Percentiles rank a stretch among this genome's conserved stretches.
Conservation (phyloP, 2,329 filamentous ascomycete species). For the Lasiodiplodia gonubiensis region DNA sequence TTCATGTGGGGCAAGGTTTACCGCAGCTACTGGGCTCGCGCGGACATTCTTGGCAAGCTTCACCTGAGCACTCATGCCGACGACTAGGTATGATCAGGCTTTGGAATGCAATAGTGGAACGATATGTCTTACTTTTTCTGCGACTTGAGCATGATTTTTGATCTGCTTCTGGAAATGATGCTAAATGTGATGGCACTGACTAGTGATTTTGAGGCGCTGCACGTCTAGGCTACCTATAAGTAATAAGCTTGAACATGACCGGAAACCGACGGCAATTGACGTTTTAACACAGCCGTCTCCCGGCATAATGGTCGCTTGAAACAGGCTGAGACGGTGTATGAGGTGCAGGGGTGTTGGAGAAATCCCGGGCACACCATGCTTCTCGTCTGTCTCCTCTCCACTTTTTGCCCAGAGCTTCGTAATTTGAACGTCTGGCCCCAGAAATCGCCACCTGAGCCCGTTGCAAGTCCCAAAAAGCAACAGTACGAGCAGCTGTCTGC, state of each 20-base stretch:
- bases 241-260: background rate
- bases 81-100: background rate
- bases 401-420: background rate
- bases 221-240: background rate
- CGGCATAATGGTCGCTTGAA: background rate
- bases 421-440: background rate
- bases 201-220: background rate
- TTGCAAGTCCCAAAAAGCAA: background rate
- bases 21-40: conserved; percentile 43
- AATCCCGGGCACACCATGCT: background rate
- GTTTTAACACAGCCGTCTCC: background rate
- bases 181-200: background rate
- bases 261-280: background rate
- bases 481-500: background rate
- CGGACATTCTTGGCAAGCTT: conserved; percentile 42
- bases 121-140: background rate
- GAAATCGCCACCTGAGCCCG: background rate
- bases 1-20: conserved; percentile 45
- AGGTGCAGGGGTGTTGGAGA: background rate
- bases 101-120: background rate
- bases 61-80: conserved; percentile 32
- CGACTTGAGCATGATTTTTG: background rate
- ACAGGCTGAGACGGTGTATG: background rate
- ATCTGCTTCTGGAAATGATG: background rate
- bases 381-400: background rate